Percentiles rank a stretch among this genome's conserved stretches.
Evolutionary conservation across 2,329 filamentous ascomycete genomes (phyloP).

Genomic region (Colletotrichum godetiae): DNA sequence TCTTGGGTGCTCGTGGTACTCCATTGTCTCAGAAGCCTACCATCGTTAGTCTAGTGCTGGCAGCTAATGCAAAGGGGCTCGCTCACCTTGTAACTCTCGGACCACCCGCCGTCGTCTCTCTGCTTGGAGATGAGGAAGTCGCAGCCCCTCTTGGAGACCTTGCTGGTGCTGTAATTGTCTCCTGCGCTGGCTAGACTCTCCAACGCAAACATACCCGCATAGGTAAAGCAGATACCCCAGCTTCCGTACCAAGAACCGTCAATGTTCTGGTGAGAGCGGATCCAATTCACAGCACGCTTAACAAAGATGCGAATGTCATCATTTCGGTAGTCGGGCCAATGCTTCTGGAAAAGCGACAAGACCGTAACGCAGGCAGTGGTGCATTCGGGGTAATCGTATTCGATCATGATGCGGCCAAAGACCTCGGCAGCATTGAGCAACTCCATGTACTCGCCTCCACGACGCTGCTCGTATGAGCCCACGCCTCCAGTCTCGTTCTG

Average conservation of each 20-base stretch:
- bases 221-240: conserved; percentile 99
- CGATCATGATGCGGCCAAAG: conserved; percentile 97
- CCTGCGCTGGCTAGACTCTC: conserved; percentile 86
- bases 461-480: conserved; percentile 87
- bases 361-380: conserved; percentile 95
- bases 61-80: conserved; percentile 33
- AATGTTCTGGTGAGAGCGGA: conserved; percentile 79
- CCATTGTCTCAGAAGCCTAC: conserved; percentile 79
- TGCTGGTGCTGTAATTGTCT: conserved; percentile 82
- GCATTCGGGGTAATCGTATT: conserved; percentile 98
- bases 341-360: conserved; percentile 81
- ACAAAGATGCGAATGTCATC: conserved; percentile 82
- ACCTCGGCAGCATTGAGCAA: conserved; percentile 95
- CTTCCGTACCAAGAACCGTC: conserved; percentile 98
- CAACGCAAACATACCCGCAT: conserved; percentile 95
- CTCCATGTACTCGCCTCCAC: conserved; percentile 83
- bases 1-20: conserved; percentile 78
- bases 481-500: conserved; percentile 89
- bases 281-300: conserved; percentile 80
- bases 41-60: conserved; percentile 22
- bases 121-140: conserved; percentile 89
- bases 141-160: conserved; percentile 78
- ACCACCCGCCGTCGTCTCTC: conserved; percentile 92
- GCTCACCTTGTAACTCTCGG: conserved; percentile 84
- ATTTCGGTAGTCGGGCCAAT: conserved; percentile 84